These are phyloP conservation scores for Xerocomellus dryophilus DNA, from an alignment of 768 basidiomycete genomes.

Conservation along the genomic window DNA sequence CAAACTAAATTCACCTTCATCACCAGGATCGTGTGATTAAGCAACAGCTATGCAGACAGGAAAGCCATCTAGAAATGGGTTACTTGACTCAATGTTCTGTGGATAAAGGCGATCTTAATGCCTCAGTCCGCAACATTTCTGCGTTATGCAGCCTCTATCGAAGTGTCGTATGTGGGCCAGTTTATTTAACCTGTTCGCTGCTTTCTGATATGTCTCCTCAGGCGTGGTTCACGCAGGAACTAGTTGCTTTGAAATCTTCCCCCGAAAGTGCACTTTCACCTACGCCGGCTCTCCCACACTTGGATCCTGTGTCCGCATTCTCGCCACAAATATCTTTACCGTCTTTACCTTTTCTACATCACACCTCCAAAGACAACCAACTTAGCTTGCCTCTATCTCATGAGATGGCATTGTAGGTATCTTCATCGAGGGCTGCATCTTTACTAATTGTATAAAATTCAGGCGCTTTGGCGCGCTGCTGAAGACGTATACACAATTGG, in stretches of 20 bases:
- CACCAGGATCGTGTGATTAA: slow-evolving; percentile 43
- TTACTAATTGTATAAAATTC: slow-evolving; percentile 9
- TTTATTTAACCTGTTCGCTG: background rate
- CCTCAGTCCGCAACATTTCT: slow-evolving; percentile 67
- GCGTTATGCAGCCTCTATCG: slow-evolving; percentile 78
- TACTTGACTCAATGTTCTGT: slow-evolving; percentile 57
- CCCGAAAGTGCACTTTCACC: slow-evolving; percentile 51
- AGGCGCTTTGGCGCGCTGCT: slow-evolving; percentile 91
- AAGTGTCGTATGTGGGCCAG: slow-evolving; percentile 65
- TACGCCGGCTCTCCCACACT: slow-evolving; percentile 40
- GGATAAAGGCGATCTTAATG: slow-evolving; percentile 61
- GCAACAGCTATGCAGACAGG: slow-evolving; percentile 64
- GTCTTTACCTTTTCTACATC: slow-evolving; percentile 41
- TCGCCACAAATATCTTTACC: slow-evolving; percentile 46
- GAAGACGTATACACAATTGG: slow-evolving; percentile 87
- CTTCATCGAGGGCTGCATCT: background rate
- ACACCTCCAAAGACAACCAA: slow-evolving; percentile 41
- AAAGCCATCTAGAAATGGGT: slow-evolving; percentile 74
- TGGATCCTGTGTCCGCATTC: slow-evolving; percentile 46
- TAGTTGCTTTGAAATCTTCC: slow-evolving; percentile 62
- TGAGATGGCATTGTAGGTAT: slow-evolving; percentile 83
- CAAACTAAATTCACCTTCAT: slow-evolving; percentile 1
- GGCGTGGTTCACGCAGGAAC: slow-evolving; percentile 82
- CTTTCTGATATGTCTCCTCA: slow-evolving; percentile 30
- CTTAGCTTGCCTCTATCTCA: slow-evolving; percentile 74